Percentiles rank a stretch among this genome's conserved stretches.
phyloP scores from a whole-genome alignment of 495 filamentous ascomycete species.

The Lineolata rhizophorae region DNA sequence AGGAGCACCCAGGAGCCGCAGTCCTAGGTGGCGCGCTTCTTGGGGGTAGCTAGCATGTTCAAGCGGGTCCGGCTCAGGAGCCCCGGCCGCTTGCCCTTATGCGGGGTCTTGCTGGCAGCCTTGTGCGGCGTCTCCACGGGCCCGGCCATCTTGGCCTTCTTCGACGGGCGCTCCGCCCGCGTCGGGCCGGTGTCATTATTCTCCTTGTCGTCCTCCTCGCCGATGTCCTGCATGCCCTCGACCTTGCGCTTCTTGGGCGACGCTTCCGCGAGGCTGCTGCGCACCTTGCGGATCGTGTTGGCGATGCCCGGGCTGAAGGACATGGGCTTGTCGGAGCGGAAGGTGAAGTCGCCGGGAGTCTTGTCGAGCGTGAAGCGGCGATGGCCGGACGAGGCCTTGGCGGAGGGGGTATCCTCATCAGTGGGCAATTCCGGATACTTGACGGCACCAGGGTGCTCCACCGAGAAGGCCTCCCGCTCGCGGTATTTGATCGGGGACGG shows the following conservation, averaged over 20 bases:
- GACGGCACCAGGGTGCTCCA: slow-evolving; percentile 12
- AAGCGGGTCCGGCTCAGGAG: slow-evolving; percentile 16
- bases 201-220: slow-evolving; percentile 5
- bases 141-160: slow-evolving; percentile 11
- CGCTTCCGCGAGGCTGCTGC: slow-evolving; percentile 4
- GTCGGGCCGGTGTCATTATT: not conserved
- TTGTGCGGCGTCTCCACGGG: slow-evolving; percentile 3
- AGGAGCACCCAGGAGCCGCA: too few species aligned
- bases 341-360: slow-evolving; percentile 16
- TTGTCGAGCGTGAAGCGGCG: slow-evolving; percentile 3
- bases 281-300: slow-evolving; percentile 10
- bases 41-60: slow-evolving; percentile 17
- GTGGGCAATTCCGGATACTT: slow-evolving; percentile 4
- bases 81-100: slow-evolving; percentile 2
- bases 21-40: too few species aligned
- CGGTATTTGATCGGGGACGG: not conserved
- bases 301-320: slow-evolving; percentile 11
- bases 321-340: slow-evolving; percentile 13
- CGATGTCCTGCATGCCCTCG: slow-evolving; percentile 6
- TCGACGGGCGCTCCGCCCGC: slow-evolving; percentile 4
- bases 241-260: slow-evolving; percentile 18
- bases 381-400: slow-evolving; percentile 3
- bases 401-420: slow-evolving; percentile 6
- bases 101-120: slow-evolving; percentile 1
- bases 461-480: not conserved